Base-by-base conservation (phyloP, 2,329 filamentous ascomycete genomes). In the Aspergillus sp. region DNA sequence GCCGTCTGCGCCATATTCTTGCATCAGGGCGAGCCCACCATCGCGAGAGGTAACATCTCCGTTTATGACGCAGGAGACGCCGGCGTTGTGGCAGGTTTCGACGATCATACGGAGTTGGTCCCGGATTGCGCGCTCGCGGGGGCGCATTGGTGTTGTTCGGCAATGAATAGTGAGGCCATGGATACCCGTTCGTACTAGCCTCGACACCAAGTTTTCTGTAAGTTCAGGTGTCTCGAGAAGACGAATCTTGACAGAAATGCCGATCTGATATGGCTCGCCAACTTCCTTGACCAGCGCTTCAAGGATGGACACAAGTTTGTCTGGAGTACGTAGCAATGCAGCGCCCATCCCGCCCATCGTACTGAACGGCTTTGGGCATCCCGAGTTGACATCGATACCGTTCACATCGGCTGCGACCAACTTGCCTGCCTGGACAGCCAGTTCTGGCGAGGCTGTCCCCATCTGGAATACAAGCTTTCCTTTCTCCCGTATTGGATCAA, bases 331-430 rank as follows among this genome's bases (percentile, higher is more conserved):
- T 15, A 99, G 83, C 19, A 99, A 83, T 1, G 93, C 93, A 0
- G 95, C 95, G 49, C 95, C 95, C 95, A 99, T 99, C 49, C 95
- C 95, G 59, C 92, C 92, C 62, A 84, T 85, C 2, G 93, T 96
- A 69, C 90, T 96, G 76, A 99, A 99, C 0, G 93, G 90, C 75
- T 99, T 99, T 0, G 95, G 95, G 71, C 95, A 99, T n/a, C 95
- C 95, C 0, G 95, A 92, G 73, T 99, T 99, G 61, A 99, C 89
- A 73, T 98, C 95, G 66, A 99, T 97, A 59, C 95, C 95, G 0
- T 88, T 87, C 3, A 99, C 95, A 75, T 98, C 91, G 12, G 79
- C 84, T 0, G 93, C 95, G 19, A 99, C 89, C 15, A 97, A 78
- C 53, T 87, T 87, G 2, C 93, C 92, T 1, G 93, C 93, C 72